Evolutionary conservation across 306 rosid genomes (phyloP), one percentile per base, ranked within the genome.

Genomic region (Acmispon strigosus): DNA sequence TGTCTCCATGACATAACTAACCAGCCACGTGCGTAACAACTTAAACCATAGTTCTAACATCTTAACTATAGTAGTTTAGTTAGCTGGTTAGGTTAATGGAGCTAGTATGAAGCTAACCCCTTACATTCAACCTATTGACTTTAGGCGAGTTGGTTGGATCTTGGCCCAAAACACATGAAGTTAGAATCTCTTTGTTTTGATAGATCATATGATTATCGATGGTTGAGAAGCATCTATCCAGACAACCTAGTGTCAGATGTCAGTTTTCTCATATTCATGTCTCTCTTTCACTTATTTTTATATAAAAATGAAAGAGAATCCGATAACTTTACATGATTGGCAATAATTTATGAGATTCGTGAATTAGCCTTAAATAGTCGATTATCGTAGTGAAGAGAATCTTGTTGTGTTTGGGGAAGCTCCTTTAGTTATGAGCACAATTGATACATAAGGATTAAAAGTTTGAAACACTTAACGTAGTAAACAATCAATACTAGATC

Each of bases 281-380:
- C 70, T 72, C 14, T 73, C 18, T 59, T 60, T 50, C 53, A 73
- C 43, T 53, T 50, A 48, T 63, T 72, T 59, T 12, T 47, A 37
- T 62, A 41, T 39, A 61, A 24, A 61, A 60, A 61, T 39, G 34
- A 16, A 9, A 18, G 52, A 10, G 50, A 61, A 42, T 42, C 52
- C 19, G 7, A 47, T 13, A 15, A 6, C 4, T 4, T 16, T 5
- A 17, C 41, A 44, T 45, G n/a, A 22, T 66, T 27, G 16, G 15
- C 71, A 66, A 66, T 16, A 29, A 66, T 18, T 29, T 15, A 32
- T 10, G 24, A 55, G 56, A 24, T 45, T 27, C 45, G 7, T 32
- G 2, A 29, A 29, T 10, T 29, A 29, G 7, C 57, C 56, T 47
- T 27, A 11, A 14, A 29, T 75, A 18, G 44, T 32, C 39, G 8